A percentile compares a stretch with the other conserved stretches of the same genome.
Evolutionary conservation across 768 basidiomycete genomes (phyloP).

Genomic region (Tulasnella sp.): DNA sequence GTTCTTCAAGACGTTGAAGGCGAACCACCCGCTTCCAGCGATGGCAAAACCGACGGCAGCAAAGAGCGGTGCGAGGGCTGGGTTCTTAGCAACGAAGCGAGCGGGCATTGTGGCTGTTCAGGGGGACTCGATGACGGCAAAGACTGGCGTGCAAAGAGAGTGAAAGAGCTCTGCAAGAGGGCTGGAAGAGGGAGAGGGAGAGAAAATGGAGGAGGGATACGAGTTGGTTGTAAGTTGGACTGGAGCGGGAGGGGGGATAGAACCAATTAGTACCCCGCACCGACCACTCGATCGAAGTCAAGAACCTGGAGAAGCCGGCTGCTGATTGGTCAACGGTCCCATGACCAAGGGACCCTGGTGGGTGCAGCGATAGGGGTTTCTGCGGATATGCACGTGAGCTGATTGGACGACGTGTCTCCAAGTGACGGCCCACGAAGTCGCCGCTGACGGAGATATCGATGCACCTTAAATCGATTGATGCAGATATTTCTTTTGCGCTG

Average conservation of each 20-base stretch:
- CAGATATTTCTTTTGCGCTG: not conserved
- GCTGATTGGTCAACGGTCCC: not conserved
- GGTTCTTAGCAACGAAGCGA: slow-evolving; percentile 25
- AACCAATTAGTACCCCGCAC: slow-evolving; percentile 10
- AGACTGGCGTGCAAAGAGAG: slow-evolving; percentile 13
- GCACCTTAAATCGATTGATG: not conserved
- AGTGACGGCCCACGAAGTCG: not conserved
- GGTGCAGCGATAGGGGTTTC: not conserved
- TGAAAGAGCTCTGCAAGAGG: not conserved
- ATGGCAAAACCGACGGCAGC: slow-evolving; percentile 27
- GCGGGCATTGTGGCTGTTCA: slow-evolving; percentile 22
- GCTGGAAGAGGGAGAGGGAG: slow-evolving; percentile 6
- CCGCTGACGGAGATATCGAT: slow-evolving; percentile 7
- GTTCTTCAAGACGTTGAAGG: slow-evolving; percentile 21
- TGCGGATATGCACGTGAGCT: slow-evolving; percentile 6
- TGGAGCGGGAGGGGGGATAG: not conserved
- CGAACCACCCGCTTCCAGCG: slow-evolving; percentile 28
- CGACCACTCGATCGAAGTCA: slow-evolving; percentile 10
- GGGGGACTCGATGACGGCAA: slow-evolving; percentile 3
- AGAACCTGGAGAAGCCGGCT: not conserved
- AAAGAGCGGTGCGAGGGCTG: slow-evolving; percentile 31
- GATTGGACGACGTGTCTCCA: not conserved
- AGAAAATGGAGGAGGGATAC: not conserved
- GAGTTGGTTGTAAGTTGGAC: slow-evolving; percentile 12
- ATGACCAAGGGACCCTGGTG: not conserved